These are phyloP conservation scores for Phytophthora sp. DNA, from an alignment of 352 stramenopile species.

Conservation along the genomic window DNA sequence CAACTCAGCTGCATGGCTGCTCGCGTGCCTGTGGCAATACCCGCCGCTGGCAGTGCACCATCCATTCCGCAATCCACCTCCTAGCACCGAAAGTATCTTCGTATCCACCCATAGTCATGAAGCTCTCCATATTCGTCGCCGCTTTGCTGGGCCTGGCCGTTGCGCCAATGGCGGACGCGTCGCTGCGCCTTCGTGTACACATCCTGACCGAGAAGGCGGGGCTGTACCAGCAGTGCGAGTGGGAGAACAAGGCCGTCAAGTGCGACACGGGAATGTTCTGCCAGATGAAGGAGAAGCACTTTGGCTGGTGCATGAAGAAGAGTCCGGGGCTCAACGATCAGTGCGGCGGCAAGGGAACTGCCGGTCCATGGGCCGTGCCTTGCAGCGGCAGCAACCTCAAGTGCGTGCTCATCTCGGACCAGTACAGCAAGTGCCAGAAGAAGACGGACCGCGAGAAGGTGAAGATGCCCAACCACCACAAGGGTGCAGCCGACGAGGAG, in stretches of 20 bases:
- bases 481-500: constrained; percentile 15
- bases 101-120: constrained; percentile 14
- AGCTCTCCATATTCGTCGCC: constrained; percentile 23
- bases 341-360: constrained; percentile 31
- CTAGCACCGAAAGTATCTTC: constrained; percentile 12
- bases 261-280: constrained; percentile 38
- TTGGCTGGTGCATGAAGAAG: constrained; percentile 39
- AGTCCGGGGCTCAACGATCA: constrained; percentile 32
- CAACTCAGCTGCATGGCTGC: constrained; percentile 7
- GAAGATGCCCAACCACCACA: constrained; percentile 26
- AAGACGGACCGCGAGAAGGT: constrained; percentile 27
- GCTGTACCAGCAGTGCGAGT: constrained; percentile 39
- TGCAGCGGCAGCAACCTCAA: constrained; percentile 31
- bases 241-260: constrained; percentile 36
- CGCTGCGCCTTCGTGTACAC: constrained; percentile 32
- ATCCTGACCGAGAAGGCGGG: constrained; percentile 27
- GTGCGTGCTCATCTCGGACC: constrained; percentile 34
- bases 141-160: constrained; percentile 18
- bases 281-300: constrained; percentile 31
- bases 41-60: constrained; percentile 2
- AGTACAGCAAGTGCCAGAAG: constrained; percentile 42
- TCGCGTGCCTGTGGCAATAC: not conserved
- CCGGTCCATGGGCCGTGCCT: constrained; percentile 28
- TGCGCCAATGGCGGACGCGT: constrained; percentile 13
- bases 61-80: constrained; percentile 25